Evolutionary conservation across 768 basidiomycete genomes (phyloP).

Genomic region (Phanerochaete carnosa): DNA sequence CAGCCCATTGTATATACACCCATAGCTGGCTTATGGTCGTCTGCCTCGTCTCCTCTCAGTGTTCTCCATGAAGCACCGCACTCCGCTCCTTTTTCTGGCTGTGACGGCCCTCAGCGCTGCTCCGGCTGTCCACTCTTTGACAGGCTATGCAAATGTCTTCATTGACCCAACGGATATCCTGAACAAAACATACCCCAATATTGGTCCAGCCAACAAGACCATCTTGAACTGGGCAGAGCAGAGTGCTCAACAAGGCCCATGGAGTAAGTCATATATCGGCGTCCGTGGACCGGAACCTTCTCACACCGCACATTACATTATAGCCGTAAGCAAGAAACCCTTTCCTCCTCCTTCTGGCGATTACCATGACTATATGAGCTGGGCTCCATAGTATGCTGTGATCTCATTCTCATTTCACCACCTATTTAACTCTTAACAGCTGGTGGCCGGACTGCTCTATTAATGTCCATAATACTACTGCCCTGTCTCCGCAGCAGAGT

Average conservation of each 20-base stretch:
- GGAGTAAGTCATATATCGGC: constrained; percentile 36
- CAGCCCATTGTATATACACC: too few relatives aligned
- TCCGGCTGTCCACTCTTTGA: constrained; percentile 25
- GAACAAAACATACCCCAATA: constrained; percentile 39
- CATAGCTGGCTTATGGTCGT: not conserved
- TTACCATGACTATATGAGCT: constrained; percentile 65
- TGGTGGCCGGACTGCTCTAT: constrained; percentile 66
- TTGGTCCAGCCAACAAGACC: constrained; percentile 42
- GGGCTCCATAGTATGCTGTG: constrained; percentile 60
- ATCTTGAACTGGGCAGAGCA: constrained; percentile 45
- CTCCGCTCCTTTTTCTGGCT: constrained; percentile 1
- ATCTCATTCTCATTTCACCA: not conserved
- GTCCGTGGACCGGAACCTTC: not conserved
- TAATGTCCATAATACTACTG: constrained; percentile 55
- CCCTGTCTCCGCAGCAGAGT: constrained; percentile 51
- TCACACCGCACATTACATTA: not conserved
- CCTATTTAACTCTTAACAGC: constrained; percentile 24
- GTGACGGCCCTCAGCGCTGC: not conserved
- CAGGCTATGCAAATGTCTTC: constrained; percentile 53
- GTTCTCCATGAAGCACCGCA: not conserved
- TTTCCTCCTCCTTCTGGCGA: constrained; percentile 49
- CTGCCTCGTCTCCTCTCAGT: not conserved
- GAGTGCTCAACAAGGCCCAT: constrained; percentile 44
- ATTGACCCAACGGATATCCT: constrained; percentile 50
- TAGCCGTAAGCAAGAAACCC: constrained; percentile 49